Percentiles rank a stretch among this genome's conserved stretches.
These are phyloP conservation scores for Sporothrix protearum DNA, from an alignment of 2,329 filamentous ascomycete species.

Conservation along the genomic window DNA sequence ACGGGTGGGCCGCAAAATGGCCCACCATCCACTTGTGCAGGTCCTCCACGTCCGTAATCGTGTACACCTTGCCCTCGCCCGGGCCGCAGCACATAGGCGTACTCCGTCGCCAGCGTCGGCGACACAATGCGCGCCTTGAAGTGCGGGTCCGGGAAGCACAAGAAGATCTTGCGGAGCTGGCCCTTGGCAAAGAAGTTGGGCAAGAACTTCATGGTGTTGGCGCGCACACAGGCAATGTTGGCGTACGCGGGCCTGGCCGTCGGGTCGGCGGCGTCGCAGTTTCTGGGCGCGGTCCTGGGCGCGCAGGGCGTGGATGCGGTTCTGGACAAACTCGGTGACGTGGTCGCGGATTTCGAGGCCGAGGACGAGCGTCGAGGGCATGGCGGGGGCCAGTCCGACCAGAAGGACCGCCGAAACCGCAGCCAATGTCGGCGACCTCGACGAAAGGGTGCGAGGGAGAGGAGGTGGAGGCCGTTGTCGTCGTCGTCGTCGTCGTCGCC, in stretches of 20 bases:
- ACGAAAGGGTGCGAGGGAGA: slow-evolving; percentile 42
- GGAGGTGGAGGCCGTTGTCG: neutral
- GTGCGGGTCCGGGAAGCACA: slow-evolving; percentile 97
- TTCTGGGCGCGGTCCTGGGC: too few species aligned
- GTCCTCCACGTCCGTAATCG: slow-evolving; percentile 95
- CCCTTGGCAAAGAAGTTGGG: slow-evolving; percentile 87
- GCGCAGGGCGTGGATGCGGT: slow-evolving; percentile 79
- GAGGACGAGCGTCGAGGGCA: slow-evolving; percentile 79
- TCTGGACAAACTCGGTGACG: slow-evolving; percentile 86
- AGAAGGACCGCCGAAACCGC: slow-evolving; percentile 89
- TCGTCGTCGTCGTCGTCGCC: slow-evolving; percentile 26
- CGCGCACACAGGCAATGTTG: slow-evolving; percentile 83
- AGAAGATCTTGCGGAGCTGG: slow-evolving; percentile 87
- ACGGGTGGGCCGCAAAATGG: slow-evolving; percentile 73
- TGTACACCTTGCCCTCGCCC: slow-evolving; percentile 81
- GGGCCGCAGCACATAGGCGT: slow-evolving; percentile 79
- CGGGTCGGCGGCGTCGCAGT: slow-evolving; percentile 31
- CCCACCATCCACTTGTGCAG: slow-evolving; percentile 89
- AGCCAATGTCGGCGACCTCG: slow-evolving; percentile 94
- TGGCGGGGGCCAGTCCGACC: slow-evolving; percentile 74
- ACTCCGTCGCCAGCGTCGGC: slow-evolving; percentile 82
- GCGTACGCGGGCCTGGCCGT: slow-evolving; percentile 55
- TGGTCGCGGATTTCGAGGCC: slow-evolving; percentile 90
- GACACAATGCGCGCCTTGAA: slow-evolving; percentile 97
- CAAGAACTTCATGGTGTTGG: slow-evolving; percentile 99